phyloP scores from a whole-genome alignment of 768 basidiomycete species.

The Russula ochroleuca region DNA sequence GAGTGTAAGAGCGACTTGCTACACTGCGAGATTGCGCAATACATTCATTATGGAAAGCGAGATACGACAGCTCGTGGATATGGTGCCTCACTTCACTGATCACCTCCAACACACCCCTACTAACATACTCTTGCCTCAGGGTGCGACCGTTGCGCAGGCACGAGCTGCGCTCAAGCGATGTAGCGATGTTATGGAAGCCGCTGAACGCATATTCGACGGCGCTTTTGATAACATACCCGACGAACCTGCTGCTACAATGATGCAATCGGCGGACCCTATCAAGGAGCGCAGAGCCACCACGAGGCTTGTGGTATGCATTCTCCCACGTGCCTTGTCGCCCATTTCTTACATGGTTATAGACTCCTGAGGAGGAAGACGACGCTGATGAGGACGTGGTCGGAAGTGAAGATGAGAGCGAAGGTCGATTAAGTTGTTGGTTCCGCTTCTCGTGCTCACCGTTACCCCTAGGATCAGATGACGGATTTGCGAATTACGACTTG shows the following conservation, averaged over 20 bases:
- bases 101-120: not conserved
- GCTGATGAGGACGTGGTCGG: conserved; percentile 48
- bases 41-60: conserved; percentile 34
- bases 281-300: conserved; percentile 6
- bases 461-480: conserved; percentile 38
- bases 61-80: conserved; percentile 37
- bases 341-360: conserved; percentile 38
- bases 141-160: conserved; percentile 77
- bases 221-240: conserved; percentile 71
- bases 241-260: conserved; percentile 40
- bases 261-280: conserved; percentile 20
- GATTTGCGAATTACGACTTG: conserved; percentile 78
- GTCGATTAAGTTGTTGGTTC: conserved; percentile 30
- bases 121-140: conserved; percentile 44
- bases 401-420: conserved; percentile 51
- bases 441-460: not conserved
- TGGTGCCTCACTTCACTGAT: conserved; percentile 29
- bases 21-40: conserved; percentile 12
- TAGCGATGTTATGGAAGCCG: conserved; percentile 90
- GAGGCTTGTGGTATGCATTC: conserved; percentile 21
- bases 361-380: conserved; percentile 52
- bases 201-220: conserved; percentile 80
- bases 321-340: conserved; percentile 4
- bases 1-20: conserved; percentile 5
- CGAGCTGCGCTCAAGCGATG: conserved; percentile 74